phyloP scores from a whole-genome alignment of 768 basidiomycete species.

The Phaffia australis region DNA sequence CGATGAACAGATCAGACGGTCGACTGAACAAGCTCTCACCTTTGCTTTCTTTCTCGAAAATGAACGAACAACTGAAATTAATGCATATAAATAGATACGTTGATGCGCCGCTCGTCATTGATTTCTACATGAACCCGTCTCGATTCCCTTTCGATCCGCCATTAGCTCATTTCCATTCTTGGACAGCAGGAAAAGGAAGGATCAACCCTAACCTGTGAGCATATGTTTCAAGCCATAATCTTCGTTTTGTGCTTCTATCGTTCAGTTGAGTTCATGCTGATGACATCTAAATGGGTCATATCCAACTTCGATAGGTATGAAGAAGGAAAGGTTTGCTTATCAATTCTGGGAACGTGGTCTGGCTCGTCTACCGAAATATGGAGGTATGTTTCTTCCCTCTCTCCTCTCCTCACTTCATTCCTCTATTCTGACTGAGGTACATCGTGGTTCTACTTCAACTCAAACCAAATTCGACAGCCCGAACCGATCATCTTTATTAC shows the following conservation, averaged over 20 bases:
- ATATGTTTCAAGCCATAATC: slow-evolving; percentile 16
- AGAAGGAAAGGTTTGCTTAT: slow-evolving; percentile 88
- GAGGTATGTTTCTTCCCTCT: slow-evolving; percentile 41
- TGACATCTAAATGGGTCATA: slow-evolving; percentile 46
- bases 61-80: not conserved
- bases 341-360: slow-evolving; percentile 82
- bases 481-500: slow-evolving; percentile 70
- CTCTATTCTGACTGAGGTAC: too few species aligned
- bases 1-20: not conserved
- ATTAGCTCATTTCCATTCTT: slow-evolving; percentile 77
- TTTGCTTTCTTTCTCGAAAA: not conserved
- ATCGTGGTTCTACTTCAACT: too few species aligned
- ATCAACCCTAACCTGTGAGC: slow-evolving; percentile 41
- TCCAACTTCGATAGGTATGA: slow-evolving; percentile 51
- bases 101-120: slow-evolving; percentile 88
- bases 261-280: slow-evolving; percentile 10
- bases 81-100: slow-evolving; percentile 46
- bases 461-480: slow-evolving; percentile 41
- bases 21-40: not conserved
- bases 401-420: not conserved
- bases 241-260: not conserved
- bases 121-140: slow-evolving; percentile 74
- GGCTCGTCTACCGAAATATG: slow-evolving; percentile 81
- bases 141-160: slow-evolving; percentile 50
- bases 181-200: slow-evolving; percentile 89